A percentile compares a stretch with the other conserved stretches of the same genome.
Evolutionary conservation across 2,329 filamentous ascomycete species (phyloP).

Genomic region (Clarireedia sp.): DNA sequence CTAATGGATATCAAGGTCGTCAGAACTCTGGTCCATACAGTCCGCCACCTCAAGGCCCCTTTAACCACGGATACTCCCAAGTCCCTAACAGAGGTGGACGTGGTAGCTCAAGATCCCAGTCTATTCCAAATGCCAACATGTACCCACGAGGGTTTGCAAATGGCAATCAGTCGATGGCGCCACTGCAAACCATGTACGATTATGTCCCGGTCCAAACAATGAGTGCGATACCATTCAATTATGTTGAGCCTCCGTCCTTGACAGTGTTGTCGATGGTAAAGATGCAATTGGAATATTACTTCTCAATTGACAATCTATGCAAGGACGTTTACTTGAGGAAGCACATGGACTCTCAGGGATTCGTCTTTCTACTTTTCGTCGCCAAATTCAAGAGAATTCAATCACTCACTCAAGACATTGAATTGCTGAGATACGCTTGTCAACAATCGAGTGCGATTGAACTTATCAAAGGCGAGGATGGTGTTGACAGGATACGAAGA

Average conservation of each 20-base stretch:
- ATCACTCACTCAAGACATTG: slow-evolving; percentile 61
- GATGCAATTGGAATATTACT: slow-evolving; percentile 77
- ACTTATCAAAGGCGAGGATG: slow-evolving; percentile 66
- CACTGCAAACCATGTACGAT: slow-evolving; percentile 47
- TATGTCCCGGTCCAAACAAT: slow-evolving; percentile 48
- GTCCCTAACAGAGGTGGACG: slow-evolving; percentile 34
- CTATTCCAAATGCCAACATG: slow-evolving; percentile 46
- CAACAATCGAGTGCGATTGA: slow-evolving; percentile 67
- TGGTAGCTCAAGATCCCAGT: slow-evolving; percentile 50
- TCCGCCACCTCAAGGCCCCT: slow-evolving; percentile 32
- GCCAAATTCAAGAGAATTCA: slow-evolving; percentile 81
- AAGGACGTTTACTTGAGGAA: slow-evolving; percentile 84
- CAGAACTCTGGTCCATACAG: slow-evolving; percentile 28
- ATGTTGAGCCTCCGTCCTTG: slow-evolving; percentile 48
- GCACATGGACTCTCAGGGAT: slow-evolving; percentile 94
- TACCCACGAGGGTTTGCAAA: slow-evolving; percentile 38
- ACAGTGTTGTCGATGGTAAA: slow-evolving; percentile 32
- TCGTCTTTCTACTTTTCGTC: slow-evolving; percentile 73
- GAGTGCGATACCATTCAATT: slow-evolving; percentile 49
- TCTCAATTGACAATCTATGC: slow-evolving; percentile 90
- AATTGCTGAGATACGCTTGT: slow-evolving; percentile 68
- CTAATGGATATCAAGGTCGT: slow-evolving; percentile 24
- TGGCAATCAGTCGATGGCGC: slow-evolving; percentile 31
- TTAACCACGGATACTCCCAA: slow-evolving; percentile 27
- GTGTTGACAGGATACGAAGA: slow-evolving; percentile 68